phyloP scores from a whole-genome alignment of 2,329 filamentous ascomycete genomes.

The Diaporthe ilicicola region DNA sequence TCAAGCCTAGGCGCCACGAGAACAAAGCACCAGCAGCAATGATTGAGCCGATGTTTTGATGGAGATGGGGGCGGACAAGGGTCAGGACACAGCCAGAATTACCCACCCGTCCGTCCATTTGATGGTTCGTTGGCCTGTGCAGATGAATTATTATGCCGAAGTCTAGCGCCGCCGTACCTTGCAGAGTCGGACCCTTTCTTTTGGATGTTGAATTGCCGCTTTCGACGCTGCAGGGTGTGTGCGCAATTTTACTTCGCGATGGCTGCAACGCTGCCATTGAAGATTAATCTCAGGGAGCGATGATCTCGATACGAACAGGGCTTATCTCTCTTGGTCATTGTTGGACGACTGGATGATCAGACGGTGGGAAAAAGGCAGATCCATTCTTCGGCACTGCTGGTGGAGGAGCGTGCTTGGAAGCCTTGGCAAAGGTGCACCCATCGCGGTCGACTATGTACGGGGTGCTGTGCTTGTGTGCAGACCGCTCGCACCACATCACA shows the following conservation, averaged over 20 bases:
- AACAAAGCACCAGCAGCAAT: not conserved
- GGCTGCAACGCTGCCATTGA: constrained; percentile 15
- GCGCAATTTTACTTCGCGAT: constrained; percentile 21
- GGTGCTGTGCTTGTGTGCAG: not conserved
- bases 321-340: not conserved
- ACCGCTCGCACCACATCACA: constrained; percentile 4
- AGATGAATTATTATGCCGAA: constrained; percentile 8
- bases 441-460: not conserved
- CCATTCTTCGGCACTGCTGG: constrained; percentile 8
- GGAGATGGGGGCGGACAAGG: constrained; percentile 14
- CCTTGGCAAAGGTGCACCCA: not conserved
- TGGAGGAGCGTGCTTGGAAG: not conserved
- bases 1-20: not conserved
- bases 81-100: not conserved
- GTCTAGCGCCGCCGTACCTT: not conserved
- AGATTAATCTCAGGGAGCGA: constrained; percentile 9
- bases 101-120: not conserved
- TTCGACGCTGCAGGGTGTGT: constrained; percentile 7
- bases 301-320: constrained; percentile 13
- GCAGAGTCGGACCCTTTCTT: not conserved
- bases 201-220: constrained; percentile 7
- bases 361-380: not conserved
- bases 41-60: constrained; percentile 10
- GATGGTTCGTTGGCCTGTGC: not conserved
- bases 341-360: not conserved